Conservation (phyloP, 208 protist genomes). For the Entamoeba dispar region DNA sequence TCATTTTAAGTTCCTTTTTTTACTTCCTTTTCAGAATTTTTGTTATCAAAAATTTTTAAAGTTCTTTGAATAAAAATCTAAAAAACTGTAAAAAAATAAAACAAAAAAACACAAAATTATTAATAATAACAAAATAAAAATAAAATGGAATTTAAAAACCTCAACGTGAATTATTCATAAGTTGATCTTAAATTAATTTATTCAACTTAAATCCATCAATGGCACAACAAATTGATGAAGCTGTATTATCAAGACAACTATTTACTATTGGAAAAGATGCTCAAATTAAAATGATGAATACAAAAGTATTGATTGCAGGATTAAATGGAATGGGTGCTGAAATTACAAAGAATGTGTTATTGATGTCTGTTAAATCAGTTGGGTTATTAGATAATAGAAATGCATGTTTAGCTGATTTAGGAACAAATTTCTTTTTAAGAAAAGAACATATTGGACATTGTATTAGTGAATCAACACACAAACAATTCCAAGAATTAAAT, state of each 20-base stretch:
- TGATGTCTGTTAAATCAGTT: slow-evolving; percentile 12
- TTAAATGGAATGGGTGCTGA: slow-evolving; percentile 2
- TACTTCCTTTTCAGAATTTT: too few species aligned
- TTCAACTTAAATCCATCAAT: too few species aligned
- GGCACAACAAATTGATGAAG: background rate
- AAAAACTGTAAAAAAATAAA: too few species aligned
- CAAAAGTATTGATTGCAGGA: slow-evolving; percentile 13
- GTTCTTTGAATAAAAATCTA: too few species aligned
- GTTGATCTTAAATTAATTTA: too few species aligned
- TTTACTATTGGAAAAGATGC: slow-evolving; percentile 20
- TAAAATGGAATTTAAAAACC: too few species aligned
- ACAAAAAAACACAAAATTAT: too few species aligned
- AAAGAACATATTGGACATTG: slow-evolving; percentile 11
- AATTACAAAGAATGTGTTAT: slow-evolving; percentile 19
- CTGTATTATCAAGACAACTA: slow-evolving; percentile 5
- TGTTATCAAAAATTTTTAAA: too few species aligned
- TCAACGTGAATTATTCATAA: too few species aligned
- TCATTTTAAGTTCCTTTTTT: too few species aligned
- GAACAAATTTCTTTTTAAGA: slow-evolving; percentile 19
- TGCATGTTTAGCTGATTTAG: slow-evolving; percentile 5
- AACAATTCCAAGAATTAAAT: slow-evolving; percentile 22
- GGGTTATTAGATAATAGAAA: slow-evolving; percentile 16
- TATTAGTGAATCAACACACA: background rate
- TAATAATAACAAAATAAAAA: too few species aligned
- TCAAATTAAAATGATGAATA: slow-evolving; percentile 5